A percentile compares a stretch with the other conserved stretches of the same genome.
These are phyloP conservation scores for Xerophyta viscosa DNA, from an alignment of 106 monocot species.

Conservation along the genomic window DNA sequence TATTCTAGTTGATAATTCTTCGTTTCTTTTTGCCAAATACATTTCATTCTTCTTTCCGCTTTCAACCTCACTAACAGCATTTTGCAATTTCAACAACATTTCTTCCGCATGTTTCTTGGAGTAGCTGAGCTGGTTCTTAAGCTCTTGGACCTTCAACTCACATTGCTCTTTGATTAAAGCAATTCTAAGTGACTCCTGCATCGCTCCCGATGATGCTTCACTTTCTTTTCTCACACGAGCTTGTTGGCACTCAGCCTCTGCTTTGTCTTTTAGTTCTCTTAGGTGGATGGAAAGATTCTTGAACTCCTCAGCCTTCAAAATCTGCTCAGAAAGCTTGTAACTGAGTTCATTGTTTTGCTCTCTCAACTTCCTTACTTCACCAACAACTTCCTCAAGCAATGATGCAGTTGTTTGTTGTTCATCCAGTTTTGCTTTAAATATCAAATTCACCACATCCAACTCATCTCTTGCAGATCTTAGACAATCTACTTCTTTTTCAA, in stretches of 20 bases:
- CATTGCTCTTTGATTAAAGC: slow-evolving; percentile 93
- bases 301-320: slow-evolving; percentile 87
- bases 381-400: slow-evolving; percentile 25
- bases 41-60: slow-evolving; percentile 63
- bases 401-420: slow-evolving; percentile 39
- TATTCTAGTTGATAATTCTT: slow-evolving; percentile 56
- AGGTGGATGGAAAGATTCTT: slow-evolving; percentile 82
- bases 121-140: slow-evolving; percentile 54
- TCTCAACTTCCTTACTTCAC: slow-evolving; percentile 38
- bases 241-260: slow-evolving; percentile 52
- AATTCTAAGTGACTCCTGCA: slow-evolving; percentile 80
- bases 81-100: slow-evolving; percentile 87
- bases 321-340: slow-evolving; percentile 73
- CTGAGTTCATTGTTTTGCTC: slow-evolving; percentile 57
- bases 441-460: slow-evolving; percentile 31
- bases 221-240: slow-evolving; percentile 49
- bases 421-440: slow-evolving; percentile 59
- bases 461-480: slow-evolving; percentile 45
- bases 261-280: slow-evolving; percentile 87
- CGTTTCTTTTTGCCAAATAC: slow-evolving; percentile 63
- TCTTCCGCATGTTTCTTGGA: slow-evolving; percentile 88
- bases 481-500: slow-evolving; percentile 52
- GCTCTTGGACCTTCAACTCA: slow-evolving; percentile 75
- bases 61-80: slow-evolving; percentile 82
- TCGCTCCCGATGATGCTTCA: slow-evolving; percentile 30